These are phyloP conservation scores for Thielaviopsis euricoi DNA, from an alignment of 2,329 filamentous ascomycete species.

Conservation along the genomic window DNA sequence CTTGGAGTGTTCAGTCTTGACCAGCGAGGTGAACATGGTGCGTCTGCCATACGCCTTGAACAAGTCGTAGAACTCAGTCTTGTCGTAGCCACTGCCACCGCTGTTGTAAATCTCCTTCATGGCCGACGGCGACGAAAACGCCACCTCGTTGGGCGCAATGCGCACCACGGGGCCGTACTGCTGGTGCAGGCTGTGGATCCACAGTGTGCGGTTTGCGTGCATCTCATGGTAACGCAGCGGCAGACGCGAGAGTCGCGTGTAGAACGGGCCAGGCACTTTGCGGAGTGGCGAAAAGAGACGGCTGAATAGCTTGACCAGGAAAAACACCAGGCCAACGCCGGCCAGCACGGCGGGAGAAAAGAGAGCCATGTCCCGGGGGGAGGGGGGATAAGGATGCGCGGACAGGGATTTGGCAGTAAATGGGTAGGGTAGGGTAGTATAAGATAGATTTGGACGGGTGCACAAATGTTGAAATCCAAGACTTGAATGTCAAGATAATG, in stretches of 20 bases:
- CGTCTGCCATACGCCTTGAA: slow-evolving; percentile 41
- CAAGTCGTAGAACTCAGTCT: slow-evolving; percentile 46
- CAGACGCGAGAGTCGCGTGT: slow-evolving; percentile 33
- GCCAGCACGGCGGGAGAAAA: slow-evolving; percentile 17
- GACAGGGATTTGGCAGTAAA: too few relatives aligned
- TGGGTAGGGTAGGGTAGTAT: too few relatives aligned
- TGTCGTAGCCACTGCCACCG: slow-evolving; percentile 46
- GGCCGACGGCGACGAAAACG: slow-evolving; percentile 37
- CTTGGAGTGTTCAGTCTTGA: slow-evolving; percentile 44
- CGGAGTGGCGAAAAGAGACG: slow-evolving; percentile 20
- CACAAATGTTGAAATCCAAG: too few relatives aligned
- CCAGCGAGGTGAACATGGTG: slow-evolving; percentile 43
- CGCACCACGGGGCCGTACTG: slow-evolving; percentile 41
- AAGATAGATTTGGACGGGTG: too few relatives aligned
- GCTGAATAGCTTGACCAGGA: slow-evolving; percentile 16
- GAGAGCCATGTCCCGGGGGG: neutral
- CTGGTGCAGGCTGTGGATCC: slow-evolving; percentile 40
- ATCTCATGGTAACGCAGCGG: slow-evolving; percentile 41
- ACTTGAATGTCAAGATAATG: neutral
- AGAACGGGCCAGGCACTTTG: slow-evolving; percentile 30
- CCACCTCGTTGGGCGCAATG: slow-evolving; percentile 40
- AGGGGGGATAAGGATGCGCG: slow-evolving; percentile 3
- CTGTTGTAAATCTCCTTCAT: slow-evolving; percentile 48
- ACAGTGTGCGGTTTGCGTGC: slow-evolving; percentile 32
- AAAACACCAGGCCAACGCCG: slow-evolving; percentile 15